Base-by-base conservation (phyloP, 2,329 filamentous ascomycete genomes). In the Harringtonia aguacate region DNA sequence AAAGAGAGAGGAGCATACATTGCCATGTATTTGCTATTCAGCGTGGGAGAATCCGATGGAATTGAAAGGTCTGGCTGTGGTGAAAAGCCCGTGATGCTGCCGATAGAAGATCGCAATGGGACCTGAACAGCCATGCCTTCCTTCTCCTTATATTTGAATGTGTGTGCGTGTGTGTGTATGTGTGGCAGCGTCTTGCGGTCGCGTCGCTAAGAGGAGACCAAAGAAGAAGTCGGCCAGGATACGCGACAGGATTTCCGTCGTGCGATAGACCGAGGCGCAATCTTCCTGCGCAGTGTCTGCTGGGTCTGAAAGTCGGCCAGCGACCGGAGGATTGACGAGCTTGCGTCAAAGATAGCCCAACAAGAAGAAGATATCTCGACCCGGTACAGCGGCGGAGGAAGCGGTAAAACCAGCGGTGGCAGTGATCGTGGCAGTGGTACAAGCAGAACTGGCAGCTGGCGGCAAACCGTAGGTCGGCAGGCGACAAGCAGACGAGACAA, bases 41-140 rank as follows among this genome's bases (percentile, higher is more conserved):
- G 5, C 12, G 17, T 4, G 18, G 35, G 14, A 20, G 34, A 27
- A 15, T 28, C 36, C 9, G 41, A 30, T 4, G 42, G 35, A 10
- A 39, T 8, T 12, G 28, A 21, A 22, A 24, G 17, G 18, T 40
- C 31, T 5, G n/a, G 27, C 51, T 69, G 69, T 39, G 68, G 64
- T 45, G 72, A 72, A 52, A 75, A 75, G 48, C 65, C 59, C 43
- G 73, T 66, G 52, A 75, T 61, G 61, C 66, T 75, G 57, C 72
- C 75, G 47, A 74, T 74, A 48, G 79, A 82, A 49, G 77, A 74
- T 56, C 77, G 68, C 54, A 84, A 60, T 48, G 78, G 77, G 56
- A 70, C 77, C 63, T 77, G 72, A 58, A 80, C 67, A 59, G 75
- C 75, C 75, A 79, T 79, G 18, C 8, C 18, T 28, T 10, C n/a